Evolutionary conservation across 148 eudicot species (phyloP), one percentile per base, ranked within the genome.

Genomic region (Diospyros kaki): DNA sequence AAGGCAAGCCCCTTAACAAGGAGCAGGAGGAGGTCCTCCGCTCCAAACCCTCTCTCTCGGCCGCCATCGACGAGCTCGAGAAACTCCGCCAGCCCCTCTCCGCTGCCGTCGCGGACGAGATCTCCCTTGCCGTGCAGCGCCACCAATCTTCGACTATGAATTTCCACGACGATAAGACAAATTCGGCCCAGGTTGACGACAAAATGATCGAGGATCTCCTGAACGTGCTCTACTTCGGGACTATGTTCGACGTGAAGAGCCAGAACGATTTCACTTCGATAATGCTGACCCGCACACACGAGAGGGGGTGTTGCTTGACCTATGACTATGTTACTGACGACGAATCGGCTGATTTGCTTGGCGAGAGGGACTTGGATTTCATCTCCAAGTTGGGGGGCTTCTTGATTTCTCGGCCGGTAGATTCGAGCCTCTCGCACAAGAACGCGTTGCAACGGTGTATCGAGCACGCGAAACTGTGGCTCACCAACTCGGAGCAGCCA

Each of bases 291-390:
- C 81, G 87, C 68, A 84, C 87, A 18, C 97, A 92, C 70, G 98
- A 95, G 86, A 73, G 98, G 40, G 82, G 80, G 3, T 89, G 96
- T 61, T 95, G 98, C 74, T 87, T 95, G 83, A 89, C 90, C 13
- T 95, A 95, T 50, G 98, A 95, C 83, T 89, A 84, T 64, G 96
- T 95, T 1, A 86, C 97, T 0, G 98, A 95, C 61, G 90, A 86
- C 70, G 97, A 95, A 17, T 88, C 83, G 9, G 79, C 79, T 15
- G 97, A 90, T 84, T 76, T 87, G 17, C 68, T 95, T 1, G 76
- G 79, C 4, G 96, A 92, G 80, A 74, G 58, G 51, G 98, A 95
- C 75, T 90, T 95, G 87, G 98, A 95, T 69, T 83, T 86, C 86
- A 88, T 95, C 69, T 83, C 97, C 2, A 75, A 54, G 17, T 75